Conservation (phyloP, 768 basidiomycete species). For the Ramaria sp. region DNA sequence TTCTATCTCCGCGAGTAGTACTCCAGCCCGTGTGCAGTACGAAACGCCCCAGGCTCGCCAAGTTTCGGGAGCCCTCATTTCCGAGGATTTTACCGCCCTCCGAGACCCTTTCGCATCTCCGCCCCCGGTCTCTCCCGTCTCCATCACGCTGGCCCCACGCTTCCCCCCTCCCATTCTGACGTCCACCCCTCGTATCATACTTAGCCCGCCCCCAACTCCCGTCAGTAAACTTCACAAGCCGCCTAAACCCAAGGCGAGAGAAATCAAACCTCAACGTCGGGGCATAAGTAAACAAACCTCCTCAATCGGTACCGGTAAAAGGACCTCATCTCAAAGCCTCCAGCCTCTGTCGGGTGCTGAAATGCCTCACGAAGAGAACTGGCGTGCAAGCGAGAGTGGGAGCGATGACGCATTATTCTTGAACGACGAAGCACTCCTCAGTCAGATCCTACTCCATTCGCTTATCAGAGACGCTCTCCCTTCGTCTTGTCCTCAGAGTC, state of each 20-base stretch:
- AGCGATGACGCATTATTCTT: background rate
- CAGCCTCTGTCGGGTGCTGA: background rate
- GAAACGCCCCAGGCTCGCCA: background rate
- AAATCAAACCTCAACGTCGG: background rate
- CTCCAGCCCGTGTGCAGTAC: conserved; percentile 1
- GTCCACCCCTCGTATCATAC: background rate
- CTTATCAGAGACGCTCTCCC: background rate
- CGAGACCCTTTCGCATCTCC: conserved; percentile 9
- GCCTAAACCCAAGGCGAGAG: background rate
- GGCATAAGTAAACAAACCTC: background rate
- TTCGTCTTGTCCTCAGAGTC: background rate
- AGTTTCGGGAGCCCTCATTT: conserved; percentile 1
- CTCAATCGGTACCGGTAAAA: background rate
- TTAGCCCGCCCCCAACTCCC: background rate
- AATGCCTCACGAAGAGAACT: background rate
- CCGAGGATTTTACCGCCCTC: conserved; percentile 10
- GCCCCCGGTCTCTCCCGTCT: background rate
- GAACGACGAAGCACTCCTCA: conserved; percentile 7
- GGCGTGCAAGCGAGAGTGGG: background rate
- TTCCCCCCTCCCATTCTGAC: background rate
- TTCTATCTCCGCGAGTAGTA: background rate
- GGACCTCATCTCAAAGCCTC: background rate
- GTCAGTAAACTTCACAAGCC: background rate
- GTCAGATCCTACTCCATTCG: conserved; percentile 5
- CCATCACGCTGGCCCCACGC: background rate